Evolutionary conservation across 345 rosid species (phyloP).

Genomic region (Brassica carinata): DNA sequence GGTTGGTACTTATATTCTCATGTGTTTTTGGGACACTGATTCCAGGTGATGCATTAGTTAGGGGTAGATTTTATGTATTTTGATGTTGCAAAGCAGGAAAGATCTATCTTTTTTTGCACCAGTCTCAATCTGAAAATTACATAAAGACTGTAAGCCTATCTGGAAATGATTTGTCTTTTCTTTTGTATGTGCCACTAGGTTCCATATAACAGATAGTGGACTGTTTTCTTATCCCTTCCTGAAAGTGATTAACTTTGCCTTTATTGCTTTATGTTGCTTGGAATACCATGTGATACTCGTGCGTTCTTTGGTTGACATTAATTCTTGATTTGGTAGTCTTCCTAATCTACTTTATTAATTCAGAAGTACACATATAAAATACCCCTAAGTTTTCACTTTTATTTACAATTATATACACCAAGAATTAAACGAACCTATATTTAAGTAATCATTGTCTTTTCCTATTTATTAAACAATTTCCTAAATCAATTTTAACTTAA

Average conservation of each 20-base stretch:
- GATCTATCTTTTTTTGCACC: slow-evolving; percentile 24
- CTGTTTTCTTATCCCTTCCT: slow-evolving; percentile 20
- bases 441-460: too few relatives aligned
- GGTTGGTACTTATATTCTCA: background rate
- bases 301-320: slow-evolving; percentile 21
- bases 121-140: slow-evolving; percentile 32
- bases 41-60: background rate
- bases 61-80: slow-evolving; percentile 4
- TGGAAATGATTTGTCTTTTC: slow-evolving; percentile 31
- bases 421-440: too few relatives aligned
- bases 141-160: slow-evolving; percentile 22
- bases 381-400: too few relatives aligned
- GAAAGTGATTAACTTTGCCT: slow-evolving; percentile 35
- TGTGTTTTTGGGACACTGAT: background rate
- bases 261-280: slow-evolving; percentile 28
- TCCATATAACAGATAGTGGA: slow-evolving; percentile 30
- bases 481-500: too few relatives aligned
- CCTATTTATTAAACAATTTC: too few relatives aligned
- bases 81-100: slow-evolving; percentile 33
- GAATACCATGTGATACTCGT: slow-evolving; percentile 29
- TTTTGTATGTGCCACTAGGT: slow-evolving; percentile 34
- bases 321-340: slow-evolving; percentile 24
- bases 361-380: too few relatives aligned
- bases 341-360: too few relatives aligned
- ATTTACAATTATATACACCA: too few relatives aligned